These are phyloP conservation scores for Cyclocybe cylindracea DNA, from an alignment of 768 basidiomycete genomes.

Conservation along the genomic window DNA sequence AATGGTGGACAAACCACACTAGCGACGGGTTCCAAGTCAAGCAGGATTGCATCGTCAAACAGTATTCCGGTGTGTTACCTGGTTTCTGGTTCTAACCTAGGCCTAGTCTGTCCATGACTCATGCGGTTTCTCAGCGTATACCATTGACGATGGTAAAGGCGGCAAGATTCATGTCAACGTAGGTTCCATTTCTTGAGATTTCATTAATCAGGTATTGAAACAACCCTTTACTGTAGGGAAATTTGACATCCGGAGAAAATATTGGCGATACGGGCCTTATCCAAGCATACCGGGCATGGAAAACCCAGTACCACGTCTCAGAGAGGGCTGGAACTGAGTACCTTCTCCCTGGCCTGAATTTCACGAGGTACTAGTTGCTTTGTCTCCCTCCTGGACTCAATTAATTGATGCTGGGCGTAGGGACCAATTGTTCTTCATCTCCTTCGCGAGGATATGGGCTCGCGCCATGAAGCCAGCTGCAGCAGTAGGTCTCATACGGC, in stretches of 20 bases:
- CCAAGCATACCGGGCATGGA: conserved; percentile 92
- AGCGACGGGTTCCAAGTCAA: conserved; percentile 80
- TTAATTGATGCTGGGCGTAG: conserved; percentile 33
- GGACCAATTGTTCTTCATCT: conserved; percentile 94
- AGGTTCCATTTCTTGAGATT: conserved; percentile 13
- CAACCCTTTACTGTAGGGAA: conserved; percentile 49
- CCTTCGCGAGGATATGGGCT: conserved; percentile 89
- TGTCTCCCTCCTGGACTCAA: background rate
- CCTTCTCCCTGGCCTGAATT: conserved; percentile 79
- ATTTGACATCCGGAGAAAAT: conserved; percentile 91
- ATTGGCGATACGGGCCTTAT: conserved; percentile 86
- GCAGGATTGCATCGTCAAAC: conserved; percentile 87
- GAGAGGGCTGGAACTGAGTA: conserved; percentile 62
- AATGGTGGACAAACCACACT: conserved; percentile 94
- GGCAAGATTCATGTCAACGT: conserved; percentile 86
- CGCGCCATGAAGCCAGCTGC: conserved; percentile 77
- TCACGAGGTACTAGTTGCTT: conserved; percentile 53
- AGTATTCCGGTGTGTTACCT: conserved; percentile 69
- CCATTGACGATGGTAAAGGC: conserved; percentile 84
- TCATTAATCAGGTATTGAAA: background rate
- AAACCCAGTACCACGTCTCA: conserved; percentile 67
- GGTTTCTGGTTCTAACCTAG: background rate
- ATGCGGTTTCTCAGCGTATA: conserved; percentile 54
- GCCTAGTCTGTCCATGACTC: too few species aligned
- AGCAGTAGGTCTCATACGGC: conserved; percentile 48